Base-by-base conservation (phyloP, 2,329 filamentous ascomycete genomes). In the Fusarium sp. region DNA sequence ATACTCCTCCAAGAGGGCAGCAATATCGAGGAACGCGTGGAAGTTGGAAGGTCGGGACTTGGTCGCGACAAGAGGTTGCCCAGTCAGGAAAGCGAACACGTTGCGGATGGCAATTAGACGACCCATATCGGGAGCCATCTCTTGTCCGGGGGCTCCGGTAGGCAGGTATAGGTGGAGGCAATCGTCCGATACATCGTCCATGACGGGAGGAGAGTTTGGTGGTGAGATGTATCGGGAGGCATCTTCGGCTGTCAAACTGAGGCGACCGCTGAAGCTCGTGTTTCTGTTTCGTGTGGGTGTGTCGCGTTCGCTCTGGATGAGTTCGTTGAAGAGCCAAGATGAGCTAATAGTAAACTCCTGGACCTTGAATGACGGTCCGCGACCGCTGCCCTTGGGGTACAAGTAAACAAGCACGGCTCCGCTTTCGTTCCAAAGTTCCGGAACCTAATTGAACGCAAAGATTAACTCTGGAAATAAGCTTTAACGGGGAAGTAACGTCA, bases 371-470 rank as follows among this genome's bases (percentile, higher is more conserved):
- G 87, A 90, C 3, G 89, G 85, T 0, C 86, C 86, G 11, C 77
- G 79, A 12, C 84, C 84, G 63, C 81, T 84, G 8, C 81, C 80
- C 58, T 81, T 84, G 2, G 88, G 83, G 59, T 86, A 86, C 6
- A 92, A 79, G 71, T 89, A 88, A 22, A 92, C 83, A 53, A 83
- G 81, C 25, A 90, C 84, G 65, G 85, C 85, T 42, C 87, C 89
- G 54, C 78, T 80, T 58, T 90, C 88, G 69, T 89, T 87, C 90
- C 90, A 91, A 22, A 92, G 78, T 76, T 91, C 90, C 3, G 89
- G 88, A 6, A 91, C 87, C 88, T 90, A 58, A 54, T 50, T 27
- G 51, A 62, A 15, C 43, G 53, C 43, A 46, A 63, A 45, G 6
- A 62, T 74, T 69, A 68, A 71, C 54, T 59, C 55, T 66, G 32